Percentiles rank a stretch among this genome's conserved stretches.
phyloP scores from a whole-genome alignment of 2,329 filamentous ascomycete species.

The Xylaria sp. region DNA sequence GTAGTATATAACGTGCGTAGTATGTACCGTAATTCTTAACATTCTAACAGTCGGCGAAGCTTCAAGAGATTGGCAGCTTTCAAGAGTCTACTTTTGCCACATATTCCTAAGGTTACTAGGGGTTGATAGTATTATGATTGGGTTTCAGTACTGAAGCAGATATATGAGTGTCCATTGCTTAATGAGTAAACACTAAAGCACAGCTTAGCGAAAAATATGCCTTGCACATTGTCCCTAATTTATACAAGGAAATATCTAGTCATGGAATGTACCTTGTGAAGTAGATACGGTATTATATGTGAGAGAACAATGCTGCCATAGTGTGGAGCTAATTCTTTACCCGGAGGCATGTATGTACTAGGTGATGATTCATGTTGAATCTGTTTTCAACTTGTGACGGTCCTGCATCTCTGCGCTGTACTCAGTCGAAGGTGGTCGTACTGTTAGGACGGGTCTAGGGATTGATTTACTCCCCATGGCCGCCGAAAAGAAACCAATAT shows the following conservation, averaged over 20 bases:
- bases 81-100: too few species aligned
- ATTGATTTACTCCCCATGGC: not conserved
- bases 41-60: not conserved
- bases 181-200: not conserved
- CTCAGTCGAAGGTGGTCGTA: not conserved
- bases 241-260: slow-evolving; percentile 10
- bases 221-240: slow-evolving; percentile 11
- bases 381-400: not conserved
- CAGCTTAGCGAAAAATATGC: not conserved
- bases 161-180: not conserved
- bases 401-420: not conserved
- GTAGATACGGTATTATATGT: not conserved
- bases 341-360: not conserved
- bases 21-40: not conserved
- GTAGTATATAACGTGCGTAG: not conserved
- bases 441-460: not conserved
- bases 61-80: too few species aligned
- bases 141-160: not conserved
- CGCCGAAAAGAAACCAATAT: not conserved
- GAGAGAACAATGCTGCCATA: not conserved
- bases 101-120: not conserved
- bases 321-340: not conserved
- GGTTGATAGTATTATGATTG: too few species aligned
- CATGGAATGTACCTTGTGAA: not conserved
- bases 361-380: not conserved